Evolutionary conservation across 805 yeast genomes (phyloP), one percentile per base, ranked within the genome.

Genomic region (Metschnikowia baotianmanensis): DNA sequence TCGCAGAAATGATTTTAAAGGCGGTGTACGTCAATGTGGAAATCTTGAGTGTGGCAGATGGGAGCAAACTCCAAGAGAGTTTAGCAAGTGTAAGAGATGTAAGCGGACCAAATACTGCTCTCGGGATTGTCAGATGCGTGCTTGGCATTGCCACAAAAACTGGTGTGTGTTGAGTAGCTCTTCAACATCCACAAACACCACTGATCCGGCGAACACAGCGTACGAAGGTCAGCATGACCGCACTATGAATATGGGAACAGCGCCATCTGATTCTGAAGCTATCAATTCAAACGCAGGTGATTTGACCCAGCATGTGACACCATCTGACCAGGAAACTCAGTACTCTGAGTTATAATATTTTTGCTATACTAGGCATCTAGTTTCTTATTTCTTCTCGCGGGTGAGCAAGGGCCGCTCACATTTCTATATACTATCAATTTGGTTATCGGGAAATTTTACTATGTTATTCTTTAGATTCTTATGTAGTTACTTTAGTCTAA

Each of bases 1-100:
- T 59, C 77, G 97, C 42, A 82, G 90, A 55, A 93, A 91, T 59
- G 97, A 90, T 57, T 61, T 74, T 30, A 76, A 83, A 43, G 91
- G 91, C 13, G 96, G 97, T 1, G 84, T 91, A 22, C 75, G 98
- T 38, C 98, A 93, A 64, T 91, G 99, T 63, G 96, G 97, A 1
- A 83, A 83, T 59, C 85, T 89, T 52, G 84, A 80, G 20, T 91
- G 99, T 65, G 97, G 97, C 9, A 82, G 76, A 57, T 91, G 98
- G 98, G 99, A 91, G 62, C 78, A 76, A 34, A 80, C 67, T 47
- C 96, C 96, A 7, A 76, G 95, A 31, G 95, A 91, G 58, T 91
- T 91, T 68, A 95, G 96, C 48, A 91, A 93, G 62, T 91, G 99
- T 62, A 74, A 96, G 43, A 76, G 96, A 34, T 91, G 99, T 63